phyloP scores from a whole-genome alignment of 331 rosid species.

The Ulmus americana region DNA sequence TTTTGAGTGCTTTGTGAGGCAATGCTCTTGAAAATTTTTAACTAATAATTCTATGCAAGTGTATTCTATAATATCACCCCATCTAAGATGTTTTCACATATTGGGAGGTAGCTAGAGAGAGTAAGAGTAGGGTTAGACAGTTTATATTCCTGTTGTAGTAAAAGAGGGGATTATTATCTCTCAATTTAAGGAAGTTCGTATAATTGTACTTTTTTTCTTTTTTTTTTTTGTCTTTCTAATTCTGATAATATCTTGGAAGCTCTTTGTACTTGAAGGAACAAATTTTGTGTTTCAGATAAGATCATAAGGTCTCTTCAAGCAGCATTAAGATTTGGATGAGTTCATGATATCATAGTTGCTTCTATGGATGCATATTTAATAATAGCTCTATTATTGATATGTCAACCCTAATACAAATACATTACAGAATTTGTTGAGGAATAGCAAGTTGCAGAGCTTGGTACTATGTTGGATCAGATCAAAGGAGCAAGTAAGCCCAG shows the following conservation, averaged over 20 bases:
- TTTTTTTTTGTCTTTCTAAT: no score
- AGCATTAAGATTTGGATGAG: neutral
- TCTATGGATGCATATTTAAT: neutral
- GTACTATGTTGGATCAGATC: conserved; percentile 64
- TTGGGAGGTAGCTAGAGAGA: neutral
- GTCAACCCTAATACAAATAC: conserved; percentile 17
- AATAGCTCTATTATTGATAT: conserved; percentile 26
- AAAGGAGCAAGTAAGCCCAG: conserved; percentile 60
- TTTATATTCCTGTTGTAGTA: no score
- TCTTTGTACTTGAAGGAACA: neutral
- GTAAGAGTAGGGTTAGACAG: no score
- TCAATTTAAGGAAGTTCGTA: no score
- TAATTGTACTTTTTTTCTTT: no score
- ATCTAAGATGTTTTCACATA: neutral
- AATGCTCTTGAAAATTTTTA: no score
- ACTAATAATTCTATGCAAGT: no score
- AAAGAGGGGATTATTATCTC: no score
- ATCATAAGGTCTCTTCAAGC: neutral
- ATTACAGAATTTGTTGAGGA: conserved; percentile 63
- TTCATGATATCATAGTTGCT: neutral
- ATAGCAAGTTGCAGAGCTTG: conserved; percentile 60
- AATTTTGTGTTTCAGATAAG: neutral
- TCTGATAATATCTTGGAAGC: no score
- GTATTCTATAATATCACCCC: no score
- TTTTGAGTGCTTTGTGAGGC: neutral